A percentile compares a stretch with the other conserved stretches of the same genome.
Evolutionary conservation across 768 basidiomycete genomes (phyloP).

Genomic region (Leccinum subgranulosum): DNA sequence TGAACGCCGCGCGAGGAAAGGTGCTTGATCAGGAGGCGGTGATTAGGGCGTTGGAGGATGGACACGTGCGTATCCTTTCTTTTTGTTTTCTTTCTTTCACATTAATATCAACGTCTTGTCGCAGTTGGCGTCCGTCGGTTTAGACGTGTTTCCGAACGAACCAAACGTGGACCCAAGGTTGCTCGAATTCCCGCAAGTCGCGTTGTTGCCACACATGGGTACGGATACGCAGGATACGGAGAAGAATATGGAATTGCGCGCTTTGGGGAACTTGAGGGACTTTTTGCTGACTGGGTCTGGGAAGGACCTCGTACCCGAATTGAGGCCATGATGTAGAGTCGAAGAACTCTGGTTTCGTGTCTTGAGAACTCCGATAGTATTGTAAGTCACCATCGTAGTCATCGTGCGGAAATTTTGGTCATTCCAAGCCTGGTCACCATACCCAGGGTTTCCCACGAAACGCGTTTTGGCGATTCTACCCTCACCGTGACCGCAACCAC

Average conservation of each 20-base stretch:
- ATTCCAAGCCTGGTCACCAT: too few species aligned
- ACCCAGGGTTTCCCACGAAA: too few species aligned
- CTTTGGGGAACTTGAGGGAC: constrained; percentile 70
- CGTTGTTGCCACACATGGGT: constrained; percentile 90
- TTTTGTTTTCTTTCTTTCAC: not conserved
- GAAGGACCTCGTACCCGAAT: not conserved
- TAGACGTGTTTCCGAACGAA: constrained; percentile 87
- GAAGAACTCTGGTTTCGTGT: not conserved
- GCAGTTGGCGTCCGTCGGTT: constrained; percentile 45
- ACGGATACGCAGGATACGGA: constrained; percentile 80
- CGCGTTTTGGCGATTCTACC: too few species aligned
- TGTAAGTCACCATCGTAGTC: too few species aligned
- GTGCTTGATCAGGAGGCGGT: constrained; percentile 86
- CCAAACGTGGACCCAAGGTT: constrained; percentile 76
- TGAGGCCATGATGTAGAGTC: not conserved
- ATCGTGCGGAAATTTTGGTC: too few species aligned
- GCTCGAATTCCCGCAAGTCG: constrained; percentile 74
- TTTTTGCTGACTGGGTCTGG: constrained; percentile 31
- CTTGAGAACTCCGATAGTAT: not conserved
- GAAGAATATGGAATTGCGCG: constrained; percentile 78
- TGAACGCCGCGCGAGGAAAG: constrained; percentile 88
- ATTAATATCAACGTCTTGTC: not conserved
- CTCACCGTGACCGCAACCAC: too few species aligned
- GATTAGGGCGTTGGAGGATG: constrained; percentile 80
- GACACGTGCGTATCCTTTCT: constrained; percentile 60